Conservation (phyloP, 2,329 filamentous ascomycete genomes). For the Colletotrichum camelliae region DNA sequence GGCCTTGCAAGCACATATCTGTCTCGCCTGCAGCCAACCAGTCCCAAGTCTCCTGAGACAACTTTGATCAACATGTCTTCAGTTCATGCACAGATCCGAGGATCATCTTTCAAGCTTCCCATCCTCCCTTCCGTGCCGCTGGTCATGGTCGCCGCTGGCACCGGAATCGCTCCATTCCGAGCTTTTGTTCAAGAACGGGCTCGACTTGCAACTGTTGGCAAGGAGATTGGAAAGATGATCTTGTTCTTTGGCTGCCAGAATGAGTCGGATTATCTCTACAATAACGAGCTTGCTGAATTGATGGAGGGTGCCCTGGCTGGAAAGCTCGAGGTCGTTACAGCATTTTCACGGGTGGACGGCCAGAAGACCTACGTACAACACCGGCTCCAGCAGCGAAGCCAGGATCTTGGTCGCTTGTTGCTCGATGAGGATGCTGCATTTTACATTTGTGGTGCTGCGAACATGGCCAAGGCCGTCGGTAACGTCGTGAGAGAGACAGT, state of each 20-base stretch:
- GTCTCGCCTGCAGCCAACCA: background rate
- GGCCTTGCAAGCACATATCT: background rate
- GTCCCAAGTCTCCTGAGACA: background rate
- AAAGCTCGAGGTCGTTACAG: background rate
- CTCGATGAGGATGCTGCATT: background rate
- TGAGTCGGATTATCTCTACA: background rate
- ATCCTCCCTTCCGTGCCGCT: conserved; percentile 46
- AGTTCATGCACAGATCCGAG: background rate
- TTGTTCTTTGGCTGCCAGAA: background rate
- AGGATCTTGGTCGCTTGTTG: background rate
- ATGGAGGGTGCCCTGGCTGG: background rate
- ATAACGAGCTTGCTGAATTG: background rate
- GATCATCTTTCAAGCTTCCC: conserved; percentile 51
- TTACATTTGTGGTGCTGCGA: background rate
- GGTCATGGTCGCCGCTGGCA: conserved; percentile 57
- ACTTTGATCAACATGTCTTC: background rate
- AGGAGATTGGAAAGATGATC: background rate
- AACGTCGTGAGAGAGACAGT: background rate
- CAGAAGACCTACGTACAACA: background rate
- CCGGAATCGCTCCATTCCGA: conserved; percentile 49
- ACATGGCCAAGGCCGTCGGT: background rate
- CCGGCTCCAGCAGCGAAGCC: background rate
- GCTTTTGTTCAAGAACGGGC: conserved; percentile 23
- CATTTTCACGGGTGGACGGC: background rate
- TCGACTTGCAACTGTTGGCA: background rate